Evolutionary conservation across 106 monocot genomes (phyloP).

Genomic region (Alisma plantagoaquatica): DNA sequence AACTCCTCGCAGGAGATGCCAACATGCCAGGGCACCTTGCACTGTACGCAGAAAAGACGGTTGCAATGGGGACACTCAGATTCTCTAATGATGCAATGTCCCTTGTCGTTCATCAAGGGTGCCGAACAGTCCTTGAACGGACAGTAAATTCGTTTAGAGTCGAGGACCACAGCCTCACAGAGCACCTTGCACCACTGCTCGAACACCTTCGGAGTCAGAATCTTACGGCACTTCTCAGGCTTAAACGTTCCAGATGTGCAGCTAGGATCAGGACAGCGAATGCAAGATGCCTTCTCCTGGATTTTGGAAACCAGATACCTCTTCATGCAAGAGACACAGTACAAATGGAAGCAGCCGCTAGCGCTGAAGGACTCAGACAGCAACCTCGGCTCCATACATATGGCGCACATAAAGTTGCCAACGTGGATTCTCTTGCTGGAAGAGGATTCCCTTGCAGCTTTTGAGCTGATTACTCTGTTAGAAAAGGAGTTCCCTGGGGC

Average conservation of each 20-base stretch:
- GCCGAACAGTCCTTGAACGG: slow-evolving; percentile 57
- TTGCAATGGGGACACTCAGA: slow-evolving; percentile 53
- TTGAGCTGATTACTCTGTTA: no score
- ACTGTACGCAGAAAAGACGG: slow-evolving; percentile 43
- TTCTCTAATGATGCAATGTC: slow-evolving; percentile 6
- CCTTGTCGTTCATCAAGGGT: slow-evolving; percentile 25
- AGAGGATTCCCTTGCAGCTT: no score
- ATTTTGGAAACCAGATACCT: slow-evolving; percentile 33
- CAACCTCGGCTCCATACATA: slow-evolving; percentile 31
- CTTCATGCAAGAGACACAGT: slow-evolving; percentile 30
- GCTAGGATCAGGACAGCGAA: slow-evolving; percentile 43
- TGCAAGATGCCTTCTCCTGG: slow-evolving; percentile 23
- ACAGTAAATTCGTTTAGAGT: slow-evolving; percentile 35
- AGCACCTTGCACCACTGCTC: slow-evolving; percentile 31
- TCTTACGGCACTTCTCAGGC: slow-evolving; percentile 15
- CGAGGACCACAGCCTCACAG: slow-evolving; percentile 20
- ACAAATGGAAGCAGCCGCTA: slow-evolving; percentile 24
- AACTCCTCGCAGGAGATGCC: slow-evolving; percentile 25
- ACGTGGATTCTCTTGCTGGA: no score
- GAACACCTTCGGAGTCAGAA: slow-evolving; percentile 23
- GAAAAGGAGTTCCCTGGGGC: no score
- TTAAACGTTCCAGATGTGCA: slow-evolving; percentile 30
- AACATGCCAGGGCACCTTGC: slow-evolving; percentile 46
- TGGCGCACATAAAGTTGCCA: no score
- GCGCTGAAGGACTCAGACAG: slow-evolving; percentile 4